These are phyloP conservation scores for Metarhizium rileyi DNA, from an alignment of 2,329 filamentous ascomycete species.

Conservation along the genomic window DNA sequence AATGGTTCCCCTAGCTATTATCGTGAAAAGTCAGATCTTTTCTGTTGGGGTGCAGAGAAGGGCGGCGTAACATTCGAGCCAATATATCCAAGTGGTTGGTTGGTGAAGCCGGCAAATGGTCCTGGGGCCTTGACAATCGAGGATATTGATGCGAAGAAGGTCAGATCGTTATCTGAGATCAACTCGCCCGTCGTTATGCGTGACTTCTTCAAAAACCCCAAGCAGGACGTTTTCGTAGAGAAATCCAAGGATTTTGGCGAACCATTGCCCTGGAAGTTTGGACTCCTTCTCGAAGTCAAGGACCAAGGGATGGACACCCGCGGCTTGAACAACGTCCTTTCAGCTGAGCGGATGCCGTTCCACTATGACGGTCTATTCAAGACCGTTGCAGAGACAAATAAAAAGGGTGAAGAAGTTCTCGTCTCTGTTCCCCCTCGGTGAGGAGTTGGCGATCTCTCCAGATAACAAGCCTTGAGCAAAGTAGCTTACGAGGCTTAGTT, in stretches of 20 bases:
- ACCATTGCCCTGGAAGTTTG: constrained; percentile 43
- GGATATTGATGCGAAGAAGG: constrained; percentile 33
- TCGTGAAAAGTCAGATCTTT: constrained; percentile 35
- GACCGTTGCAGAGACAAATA: constrained; percentile 29
- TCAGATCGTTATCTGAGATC: constrained; percentile 34
- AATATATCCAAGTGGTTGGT: constrained; percentile 36
- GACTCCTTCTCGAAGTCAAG: constrained; percentile 39
- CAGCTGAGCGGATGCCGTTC: constrained; percentile 45
- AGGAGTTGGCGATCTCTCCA: constrained; percentile 7
- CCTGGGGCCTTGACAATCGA: constrained; percentile 25
- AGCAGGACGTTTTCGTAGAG: constrained; percentile 33
- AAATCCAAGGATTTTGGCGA: constrained; percentile 38
- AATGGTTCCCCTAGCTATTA: constrained; percentile 36
- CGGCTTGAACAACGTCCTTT: constrained; percentile 42
- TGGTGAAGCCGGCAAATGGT: constrained; percentile 27
- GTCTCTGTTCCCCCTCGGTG: constrained; percentile 34
- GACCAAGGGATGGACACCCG: constrained; percentile 33
- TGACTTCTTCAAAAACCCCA: constrained; percentile 36
- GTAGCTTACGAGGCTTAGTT: constrained; percentile 19
- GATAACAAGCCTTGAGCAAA: not conserved
- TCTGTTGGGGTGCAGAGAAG: constrained; percentile 28
- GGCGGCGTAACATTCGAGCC: constrained; percentile 32
- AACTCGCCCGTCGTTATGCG: constrained; percentile 45
- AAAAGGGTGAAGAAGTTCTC: constrained; percentile 28
- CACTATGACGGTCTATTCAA: constrained; percentile 50